Percentiles rank a stretch among this genome's conserved stretches.
Conservation (phyloP, 176 grass and related monocot genomes). For the Chloris gayana region DNA sequence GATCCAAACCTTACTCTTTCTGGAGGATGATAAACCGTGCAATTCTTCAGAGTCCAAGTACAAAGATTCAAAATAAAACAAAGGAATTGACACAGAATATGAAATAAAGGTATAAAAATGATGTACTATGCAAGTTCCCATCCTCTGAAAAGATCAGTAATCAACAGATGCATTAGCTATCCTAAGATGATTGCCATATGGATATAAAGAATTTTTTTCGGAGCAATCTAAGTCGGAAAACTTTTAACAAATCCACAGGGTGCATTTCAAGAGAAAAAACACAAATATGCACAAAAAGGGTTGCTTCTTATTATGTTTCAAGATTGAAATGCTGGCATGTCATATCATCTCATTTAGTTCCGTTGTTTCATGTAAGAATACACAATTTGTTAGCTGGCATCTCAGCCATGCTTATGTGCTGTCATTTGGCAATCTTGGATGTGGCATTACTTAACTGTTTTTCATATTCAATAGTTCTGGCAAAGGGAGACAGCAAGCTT, state of each 20-base stretch:
- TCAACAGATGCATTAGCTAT: background rate
- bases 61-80: background rate
- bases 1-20: background rate
- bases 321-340: background rate
- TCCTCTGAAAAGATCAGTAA: background rate
- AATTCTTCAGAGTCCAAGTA: background rate
- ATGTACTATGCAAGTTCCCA: background rate
- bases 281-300: background rate
- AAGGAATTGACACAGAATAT: background rate
- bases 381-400: constrained; percentile 4
- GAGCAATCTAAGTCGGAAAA: background rate
- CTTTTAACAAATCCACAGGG: too few relatives aligned
- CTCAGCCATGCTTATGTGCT: background rate
- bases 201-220: too few relatives aligned
- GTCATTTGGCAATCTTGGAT: constrained; percentile 30
- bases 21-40: background rate
- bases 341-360: constrained; percentile 11
- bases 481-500: constrained; percentile 94
- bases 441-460: constrained; percentile 40
- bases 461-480: constrained; percentile 73
- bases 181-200: background rate
- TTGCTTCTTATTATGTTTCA: background rate
- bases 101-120: background rate
- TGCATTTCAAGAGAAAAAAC: too few relatives aligned
- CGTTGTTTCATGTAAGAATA: background rate